phyloP scores from a whole-genome alignment of 805 yeast species.

The Candida pini region DNA sequence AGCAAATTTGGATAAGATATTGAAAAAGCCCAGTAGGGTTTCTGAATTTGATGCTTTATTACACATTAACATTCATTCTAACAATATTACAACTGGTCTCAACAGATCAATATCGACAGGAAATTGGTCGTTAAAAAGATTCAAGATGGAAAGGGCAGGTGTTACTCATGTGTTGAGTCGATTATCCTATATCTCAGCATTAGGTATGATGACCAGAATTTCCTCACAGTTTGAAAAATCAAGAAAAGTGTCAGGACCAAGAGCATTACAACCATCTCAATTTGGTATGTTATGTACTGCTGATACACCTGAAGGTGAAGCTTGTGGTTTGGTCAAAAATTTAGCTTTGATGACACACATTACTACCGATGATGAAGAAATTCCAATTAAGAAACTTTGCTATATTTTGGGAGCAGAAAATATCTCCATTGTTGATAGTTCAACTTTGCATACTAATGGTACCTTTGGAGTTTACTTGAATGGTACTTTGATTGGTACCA shows the following conservation, averaged over 20 bases:
- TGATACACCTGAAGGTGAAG: constrained; percentile 99
- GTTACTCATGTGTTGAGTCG: constrained; percentile 95
- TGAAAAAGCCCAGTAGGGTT: constrained; percentile 91
- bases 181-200: constrained; percentile 85
- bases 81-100: constrained; percentile 88
- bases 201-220: constrained; percentile 99
- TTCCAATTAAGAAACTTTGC: constrained; percentile 74
- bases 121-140: constrained; percentile 97
- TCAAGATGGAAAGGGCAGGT: constrained; percentile 99
- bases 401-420: constrained; percentile 86
- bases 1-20: constrained; percentile 86
- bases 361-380: constrained; percentile 96
- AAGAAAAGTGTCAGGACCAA: constrained; percentile 95
- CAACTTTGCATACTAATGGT: constrained; percentile 69
- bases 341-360: constrained; percentile 97
- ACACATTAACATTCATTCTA: constrained; percentile 85
- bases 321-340: constrained; percentile 97
- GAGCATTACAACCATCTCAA: constrained; percentile 98
- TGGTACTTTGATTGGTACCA: constrained; percentile 91
- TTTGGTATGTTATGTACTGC: constrained; percentile 99
- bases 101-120: constrained; percentile 98
- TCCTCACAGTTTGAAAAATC: constrained; percentile 99
- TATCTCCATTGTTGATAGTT: constrained; percentile 73
- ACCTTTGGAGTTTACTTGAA: constrained; percentile 83
- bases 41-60: constrained; percentile 91